Evolutionary conservation across 2,329 filamentous ascomycete genomes (phyloP), one percentile per base, ranked within the genome.

Genomic region (Cryphonectria nitschkei): DNA sequence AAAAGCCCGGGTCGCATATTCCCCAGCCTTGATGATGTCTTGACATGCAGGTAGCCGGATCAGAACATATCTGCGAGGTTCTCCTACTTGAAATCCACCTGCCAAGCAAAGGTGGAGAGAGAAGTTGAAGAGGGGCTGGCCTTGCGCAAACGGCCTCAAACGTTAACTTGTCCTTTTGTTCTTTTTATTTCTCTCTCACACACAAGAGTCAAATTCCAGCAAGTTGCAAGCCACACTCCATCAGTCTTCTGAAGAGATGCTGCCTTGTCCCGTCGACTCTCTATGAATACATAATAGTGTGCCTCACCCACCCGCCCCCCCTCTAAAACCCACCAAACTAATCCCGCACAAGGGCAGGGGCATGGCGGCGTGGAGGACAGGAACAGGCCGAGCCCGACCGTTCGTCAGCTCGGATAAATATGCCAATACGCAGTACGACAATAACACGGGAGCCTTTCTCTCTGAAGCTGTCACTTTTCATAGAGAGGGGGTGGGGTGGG

Each of bases 351-450:
- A 3, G 11, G 39, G 46, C 26, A 6, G 46, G 46, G 8, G 22
- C 0, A 8, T 6, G 2, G 46, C 8, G 22, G 19, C 46, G 46
- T 50, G 22, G 7, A 50, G 46, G 46, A 9, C 46, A n/a, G 46
- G 9, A 50, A 50, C 22, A n/a, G 46, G 46, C 46, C 46, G 46
- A 50, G 2, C 6, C 43, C 46, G 19, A 3, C 34, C 22, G 14
- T 39, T 19, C 22, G 60, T 62, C 60, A 62, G 60, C 60, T 62
- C 60, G 37, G 37, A 26, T 8, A 19, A 41, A 62, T 39, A 7
- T 34, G 34, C 54, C 54, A 58, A 58, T 58, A 58, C 54, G 54
- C 54, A 14, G 29, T 58, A 58, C 54, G 26, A 61, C 54, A 14
- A 61, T 16, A 32, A 61, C 58, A 61, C 50, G 56, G 56, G 56